Base-by-base conservation (phyloP, 345 rosid genomes). In the Salix koriyanagi region DNA sequence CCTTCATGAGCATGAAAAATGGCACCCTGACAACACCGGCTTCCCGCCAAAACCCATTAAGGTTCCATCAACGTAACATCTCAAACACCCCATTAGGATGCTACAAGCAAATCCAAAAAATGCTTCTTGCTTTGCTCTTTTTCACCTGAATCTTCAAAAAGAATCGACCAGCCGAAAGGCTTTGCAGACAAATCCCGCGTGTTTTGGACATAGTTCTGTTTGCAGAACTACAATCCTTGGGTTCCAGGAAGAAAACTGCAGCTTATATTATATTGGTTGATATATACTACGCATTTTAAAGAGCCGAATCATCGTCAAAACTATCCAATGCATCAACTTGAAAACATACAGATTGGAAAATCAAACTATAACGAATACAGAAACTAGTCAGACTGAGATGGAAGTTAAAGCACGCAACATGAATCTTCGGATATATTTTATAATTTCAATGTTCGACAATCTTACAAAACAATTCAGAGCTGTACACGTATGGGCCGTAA, bases 401-500 rank as follows among this genome's bases (percentile, higher is more conserved):
- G n/a, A 52, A 18, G 11, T 30, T 74, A 39, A 13, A 2, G 25
- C 64, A 66, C 32, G 65, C 64, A 32, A 54, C 12, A 54, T 56
- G 67, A 39, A 56, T 76, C 30, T 58, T 69, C 44, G 69, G 54
- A 69, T 36, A 12, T 39, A 70, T 61, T 76, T 54, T 36, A 12
- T 39, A 70, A 44, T 76, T 54, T 34, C 74, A 32, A 34, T 46
- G 41, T 44, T 42, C 14, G 34, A 23, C 70, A 58, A 67, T 54
- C 67, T 41, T 67, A n/a, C 26, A 52, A n/a, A 42, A 37, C n/a
- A 21, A 56, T 41, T 72, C 67, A 28, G 26, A 41, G 14, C 50
- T 71, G n/a, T 78, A 68, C 67, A 39, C 37, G 34, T 60, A 77
- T 23, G 37, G 54, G 65, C 39, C 67, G 5, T 23, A 76, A 68